These are phyloP conservation scores for Fonsecaea erecta DNA, from an alignment of 2,329 filamentous ascomycete genomes.

Conservation along the genomic window DNA sequence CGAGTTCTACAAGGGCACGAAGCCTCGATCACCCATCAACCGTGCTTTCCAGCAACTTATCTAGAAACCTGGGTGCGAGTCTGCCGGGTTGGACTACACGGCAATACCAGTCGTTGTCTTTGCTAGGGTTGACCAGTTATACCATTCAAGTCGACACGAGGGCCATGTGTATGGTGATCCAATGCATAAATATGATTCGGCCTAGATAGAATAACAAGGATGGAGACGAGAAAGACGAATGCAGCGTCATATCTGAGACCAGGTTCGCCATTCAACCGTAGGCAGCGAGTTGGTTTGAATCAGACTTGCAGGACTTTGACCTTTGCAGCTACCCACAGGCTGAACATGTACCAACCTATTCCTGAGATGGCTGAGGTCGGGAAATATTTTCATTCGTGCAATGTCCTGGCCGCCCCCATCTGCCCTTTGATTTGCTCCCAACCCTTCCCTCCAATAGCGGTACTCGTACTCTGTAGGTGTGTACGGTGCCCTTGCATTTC, in stretches of 20 bases:
- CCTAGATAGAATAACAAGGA: neutral
- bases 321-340: neutral
- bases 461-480: neutral
- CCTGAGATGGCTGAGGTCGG: slow-evolving; percentile 1
- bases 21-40: slow-evolving; percentile 93
- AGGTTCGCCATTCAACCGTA: neutral
- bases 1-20: slow-evolving; percentile 96
- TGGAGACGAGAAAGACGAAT: neutral
- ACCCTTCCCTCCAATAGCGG: neutral
- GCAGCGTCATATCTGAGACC: neutral
- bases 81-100: neutral
- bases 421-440: neutral
- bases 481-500: neutral
- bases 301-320: neutral
- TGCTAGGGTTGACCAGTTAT: neutral
- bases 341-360: neutral
- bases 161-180: slow-evolving; percentile 3
- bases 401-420: neutral
- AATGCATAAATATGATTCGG: neutral
- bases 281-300: neutral
- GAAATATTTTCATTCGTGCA: slow-evolving; percentile 4
- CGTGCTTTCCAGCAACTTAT: slow-evolving; percentile 97
- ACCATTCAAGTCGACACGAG: neutral
- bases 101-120: neutral
- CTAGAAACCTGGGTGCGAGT: slow-evolving; percentile 54